These are phyloP conservation scores for Quercus phellos DNA, from an alignment of 331 rosid species.

Conservation along the genomic window DNA sequence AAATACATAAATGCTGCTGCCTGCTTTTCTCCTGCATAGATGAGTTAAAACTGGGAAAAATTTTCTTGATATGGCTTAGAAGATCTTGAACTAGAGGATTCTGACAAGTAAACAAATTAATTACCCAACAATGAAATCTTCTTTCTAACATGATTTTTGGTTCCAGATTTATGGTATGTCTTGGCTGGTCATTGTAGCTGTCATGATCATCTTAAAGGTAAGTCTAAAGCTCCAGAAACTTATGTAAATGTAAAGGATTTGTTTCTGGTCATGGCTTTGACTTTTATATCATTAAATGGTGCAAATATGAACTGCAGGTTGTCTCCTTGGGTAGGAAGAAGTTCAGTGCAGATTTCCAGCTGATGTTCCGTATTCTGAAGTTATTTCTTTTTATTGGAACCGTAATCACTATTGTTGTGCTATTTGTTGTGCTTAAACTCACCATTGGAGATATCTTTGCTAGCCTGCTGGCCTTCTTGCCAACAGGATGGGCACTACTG, in stretches of 20 bases:
- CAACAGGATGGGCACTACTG: conserved; percentile 90
- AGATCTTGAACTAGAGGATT: not conserved
- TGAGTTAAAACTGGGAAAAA: not conserved
- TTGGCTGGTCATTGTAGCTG: conserved; percentile 85
- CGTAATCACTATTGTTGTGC: conserved; percentile 44
- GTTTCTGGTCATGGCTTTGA: conserved; percentile 1
- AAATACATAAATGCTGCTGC: not conserved
- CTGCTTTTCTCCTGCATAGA: not conserved
- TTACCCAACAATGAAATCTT: not conserved
- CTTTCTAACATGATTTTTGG: conserved; percentile 22
- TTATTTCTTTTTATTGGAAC: conserved; percentile 67
- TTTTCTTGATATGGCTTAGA: not conserved
- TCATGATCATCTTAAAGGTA: conserved; percentile 80
- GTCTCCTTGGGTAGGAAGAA: conserved; percentile 90
- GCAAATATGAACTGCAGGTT: conserved; percentile 52
- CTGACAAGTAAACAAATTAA: not conserved
- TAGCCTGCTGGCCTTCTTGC: conserved; percentile 81
- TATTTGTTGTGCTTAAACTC: conserved; percentile 62
- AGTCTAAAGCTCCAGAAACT: conserved; percentile 22
- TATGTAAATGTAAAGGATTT: conserved; percentile 3
- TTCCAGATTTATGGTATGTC: conserved; percentile 85
- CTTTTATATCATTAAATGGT: conserved; percentile 13
- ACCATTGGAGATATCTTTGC: conserved; percentile 71
- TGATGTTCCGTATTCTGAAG: conserved; percentile 91
- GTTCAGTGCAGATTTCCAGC: conserved; percentile 95